These are phyloP conservation scores for Perkinsela sp. DNA, from an alignment of 208 protist genomes.

Conservation along the genomic window DNA sequence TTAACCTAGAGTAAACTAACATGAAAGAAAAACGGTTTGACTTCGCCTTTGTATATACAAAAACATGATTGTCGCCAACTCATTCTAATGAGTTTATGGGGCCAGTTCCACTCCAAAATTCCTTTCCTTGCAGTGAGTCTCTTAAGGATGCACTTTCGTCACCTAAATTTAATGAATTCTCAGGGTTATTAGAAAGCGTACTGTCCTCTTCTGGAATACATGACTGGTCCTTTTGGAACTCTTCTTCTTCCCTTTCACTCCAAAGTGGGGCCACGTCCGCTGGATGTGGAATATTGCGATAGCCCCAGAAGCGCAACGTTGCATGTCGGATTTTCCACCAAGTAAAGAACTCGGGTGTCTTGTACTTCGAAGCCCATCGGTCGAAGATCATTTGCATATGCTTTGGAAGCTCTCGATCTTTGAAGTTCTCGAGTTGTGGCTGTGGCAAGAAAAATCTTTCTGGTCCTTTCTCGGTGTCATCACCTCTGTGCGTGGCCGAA, in stretches of 20 bases:
- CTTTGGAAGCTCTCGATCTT: conserved; percentile 47
- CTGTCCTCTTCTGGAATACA: neutral
- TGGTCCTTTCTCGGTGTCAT: conserved; percentile 39
- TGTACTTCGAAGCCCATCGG: conserved; percentile 60
- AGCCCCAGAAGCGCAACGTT: conserved; percentile 59
- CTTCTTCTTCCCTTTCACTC: conserved; percentile 64
- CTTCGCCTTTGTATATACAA: too few species aligned
- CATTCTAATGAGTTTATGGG: neutral
- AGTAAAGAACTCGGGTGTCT: conserved; percentile 64
- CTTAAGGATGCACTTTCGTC: neutral
- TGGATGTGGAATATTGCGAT: conserved; percentile 62
- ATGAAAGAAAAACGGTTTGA: too few species aligned
- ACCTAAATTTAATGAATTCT: neutral
- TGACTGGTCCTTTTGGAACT: conserved; percentile 39
- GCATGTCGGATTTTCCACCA: conserved; percentile 62
- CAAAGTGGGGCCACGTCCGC: conserved; percentile 58
- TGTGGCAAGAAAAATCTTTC: conserved; percentile 62
- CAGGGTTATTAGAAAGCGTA: neutral
- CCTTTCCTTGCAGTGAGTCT: too few species aligned
- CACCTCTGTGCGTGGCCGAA: conserved; percentile 59
- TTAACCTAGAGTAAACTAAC: too few species aligned
- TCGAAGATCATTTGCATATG: conserved; percentile 74
- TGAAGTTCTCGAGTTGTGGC: conserved; percentile 46
- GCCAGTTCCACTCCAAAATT: neutral
- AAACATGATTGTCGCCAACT: neutral